Evolutionary conservation across 345 rosid species (phyloP).

Genomic region (Eucalyptus pumila): DNA sequence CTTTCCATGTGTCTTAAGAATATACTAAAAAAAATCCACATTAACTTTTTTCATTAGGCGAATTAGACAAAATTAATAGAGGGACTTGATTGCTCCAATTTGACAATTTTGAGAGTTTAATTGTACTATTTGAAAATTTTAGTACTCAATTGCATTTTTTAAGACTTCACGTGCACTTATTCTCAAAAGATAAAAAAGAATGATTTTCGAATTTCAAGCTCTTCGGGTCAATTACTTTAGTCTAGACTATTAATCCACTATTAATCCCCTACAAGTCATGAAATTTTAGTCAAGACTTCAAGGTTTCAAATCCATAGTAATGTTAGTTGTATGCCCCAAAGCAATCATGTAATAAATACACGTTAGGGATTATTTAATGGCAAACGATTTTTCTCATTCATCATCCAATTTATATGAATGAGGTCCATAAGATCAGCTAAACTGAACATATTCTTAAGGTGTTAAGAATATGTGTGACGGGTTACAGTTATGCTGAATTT

Average conservation of each 20-base stretch:
- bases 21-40: background rate
- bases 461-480: too few relatives aligned
- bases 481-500: too few relatives aligned
- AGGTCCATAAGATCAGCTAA: too few relatives aligned
- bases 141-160: background rate
- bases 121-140: background rate
- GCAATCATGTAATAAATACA: too few relatives aligned
- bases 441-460: too few relatives aligned
- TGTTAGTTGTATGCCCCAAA: too few relatives aligned
- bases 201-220: background rate
- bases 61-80: background rate
- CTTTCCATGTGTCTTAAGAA: background rate
- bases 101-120: background rate
- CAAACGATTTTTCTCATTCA: too few relatives aligned
- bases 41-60: background rate
- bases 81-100: background rate
- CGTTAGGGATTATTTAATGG: too few relatives aligned
- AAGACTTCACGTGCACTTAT: background rate
- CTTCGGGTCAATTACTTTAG: background rate
- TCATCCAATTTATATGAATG: too few relatives aligned
- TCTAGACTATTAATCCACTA: background rate
- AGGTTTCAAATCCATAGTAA: background rate
- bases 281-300: background rate
- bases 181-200: background rate
- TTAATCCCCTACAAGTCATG: background rate